Evolutionary conservation across 768 basidiomycete species (phyloP), one percentile per base, ranked within the genome.

Genomic region (Leccinellum albellum): DNA sequence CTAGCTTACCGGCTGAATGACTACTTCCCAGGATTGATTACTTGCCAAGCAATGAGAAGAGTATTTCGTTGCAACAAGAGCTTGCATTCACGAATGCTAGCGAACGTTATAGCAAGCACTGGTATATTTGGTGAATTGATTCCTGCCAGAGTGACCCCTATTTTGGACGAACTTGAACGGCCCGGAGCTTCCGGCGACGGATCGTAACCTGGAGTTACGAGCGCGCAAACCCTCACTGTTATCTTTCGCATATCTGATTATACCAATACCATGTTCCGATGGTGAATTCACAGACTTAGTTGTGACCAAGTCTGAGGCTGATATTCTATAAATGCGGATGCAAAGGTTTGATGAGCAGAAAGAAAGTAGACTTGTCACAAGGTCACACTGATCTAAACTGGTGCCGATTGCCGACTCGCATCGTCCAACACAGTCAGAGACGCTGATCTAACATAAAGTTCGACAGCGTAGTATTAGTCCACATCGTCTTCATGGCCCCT

Each of bases 401-500:
- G 23, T 45, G 23, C 21, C 44, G 44, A 45, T 45, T n/a, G 23
- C 46, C 26, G 46, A 28, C 12, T 42, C 37, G 6, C 37, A 42
- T 42, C n/a, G 40, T 42, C 40, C 20, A 40, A n/a, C 35, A 42
- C 40, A 20, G 10, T 13, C 20, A 8, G 26, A 13, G 17, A 23
- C 40, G 13, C n/a, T 17, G 28, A 51, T 44, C 47, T 13, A 51
- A 26, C 17, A 24, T 26, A 31, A 60, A 15, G 5, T 23, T 7
- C 26, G 32, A n/a, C 24, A 29, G 24, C 42, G 15, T 3, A 31
- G 6, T 20, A 63, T 23, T 17, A 51, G 23, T 52, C 6, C 4
- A 31, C 33, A 54, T 28, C 42, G 20, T 57, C 32, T 23, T 40
- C 32, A 70, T 71, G 68, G 58, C 61, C 31, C 24, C 61, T 44